Conservation (phyloP, 1,284 basidiomycete species). For the Apiotrichum sp. region DNA sequence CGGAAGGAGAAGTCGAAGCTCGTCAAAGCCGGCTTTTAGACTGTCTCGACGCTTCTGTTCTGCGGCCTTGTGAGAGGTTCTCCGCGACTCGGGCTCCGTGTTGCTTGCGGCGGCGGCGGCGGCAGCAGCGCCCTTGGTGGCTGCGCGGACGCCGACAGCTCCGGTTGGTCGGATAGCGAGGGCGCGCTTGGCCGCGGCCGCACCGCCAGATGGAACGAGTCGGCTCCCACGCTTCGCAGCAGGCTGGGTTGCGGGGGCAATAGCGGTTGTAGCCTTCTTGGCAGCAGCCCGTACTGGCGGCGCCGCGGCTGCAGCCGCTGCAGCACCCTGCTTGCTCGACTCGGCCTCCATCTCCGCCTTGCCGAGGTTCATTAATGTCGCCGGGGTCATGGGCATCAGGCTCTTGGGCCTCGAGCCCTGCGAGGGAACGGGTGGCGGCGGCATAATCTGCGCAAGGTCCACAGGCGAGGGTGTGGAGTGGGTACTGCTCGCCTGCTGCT, state of each 20-base stretch:
- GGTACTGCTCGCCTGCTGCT: slow-evolving; percentile 17
- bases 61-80: slow-evolving; percentile 91
- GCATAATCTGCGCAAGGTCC: slow-evolving; percentile 59
- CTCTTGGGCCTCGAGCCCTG: slow-evolving; percentile 27
- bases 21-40: slow-evolving; percentile 92
- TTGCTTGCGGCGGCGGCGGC: slow-evolving; percentile 25
- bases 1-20: slow-evolving; percentile 78
- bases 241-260: not conserved
- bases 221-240: slow-evolving; percentile 15
- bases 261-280: slow-evolving; percentile 9
- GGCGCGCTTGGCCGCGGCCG: slow-evolving; percentile 29
- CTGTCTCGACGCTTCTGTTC: slow-evolving; percentile 96
- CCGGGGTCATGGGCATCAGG: slow-evolving; percentile 73
- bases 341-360: slow-evolving; percentile 15
- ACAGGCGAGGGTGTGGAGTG: slow-evolving; percentile 66
- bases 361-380: slow-evolving; percentile 78
- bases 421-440: slow-evolving; percentile 51
- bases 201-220: slow-evolving; percentile 11
- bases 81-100: slow-evolving; percentile 48
- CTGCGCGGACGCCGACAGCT: slow-evolving; percentile 29
- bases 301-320: not conserved
- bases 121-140: slow-evolving; percentile 31
- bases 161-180: slow-evolving; percentile 33
- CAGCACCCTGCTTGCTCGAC: not conserved
- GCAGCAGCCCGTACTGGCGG: slow-evolving; percentile 7